phyloP scores from a whole-genome alignment of 2,329 filamentous ascomycete species.

The Albifimbria verrucaria region DNA sequence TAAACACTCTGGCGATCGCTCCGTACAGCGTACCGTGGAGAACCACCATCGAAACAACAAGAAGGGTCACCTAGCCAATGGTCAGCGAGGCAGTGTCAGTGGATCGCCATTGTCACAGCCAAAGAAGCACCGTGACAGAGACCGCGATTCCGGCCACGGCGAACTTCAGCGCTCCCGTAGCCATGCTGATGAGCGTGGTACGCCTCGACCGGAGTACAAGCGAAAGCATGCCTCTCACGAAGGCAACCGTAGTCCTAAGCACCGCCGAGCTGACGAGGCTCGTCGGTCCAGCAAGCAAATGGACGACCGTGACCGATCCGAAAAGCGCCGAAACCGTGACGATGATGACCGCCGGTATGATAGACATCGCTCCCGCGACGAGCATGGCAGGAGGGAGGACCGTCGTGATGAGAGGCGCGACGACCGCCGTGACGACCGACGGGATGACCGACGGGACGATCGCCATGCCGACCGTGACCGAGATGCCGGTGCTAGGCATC shows the following conservation, averaged over 20 bases:
- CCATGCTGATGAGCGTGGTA: constrained; percentile 48
- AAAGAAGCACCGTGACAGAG: constrained; percentile 45
- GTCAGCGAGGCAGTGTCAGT: constrained; percentile 61
- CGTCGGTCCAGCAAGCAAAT: constrained; percentile 34
- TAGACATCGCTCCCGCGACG: constrained; percentile 28
- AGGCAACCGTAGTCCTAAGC: constrained; percentile 40
- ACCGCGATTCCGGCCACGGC: constrained; percentile 41
- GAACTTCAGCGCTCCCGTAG: constrained; percentile 51
- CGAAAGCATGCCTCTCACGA: constrained; percentile 55
- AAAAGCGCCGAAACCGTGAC: constrained; percentile 25
- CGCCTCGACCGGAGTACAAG: constrained; percentile 54
- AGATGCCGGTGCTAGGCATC: constrained; percentile 24
- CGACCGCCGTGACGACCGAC: constrained; percentile 20
- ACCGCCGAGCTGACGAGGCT: constrained; percentile 37
- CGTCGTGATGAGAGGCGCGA: constrained; percentile 18
- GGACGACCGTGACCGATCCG: constrained; percentile 33
- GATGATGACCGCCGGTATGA: constrained; percentile 28
- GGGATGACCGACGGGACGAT: constrained; percentile 14
- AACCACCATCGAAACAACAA: constrained; percentile 96
- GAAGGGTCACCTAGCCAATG: constrained; percentile 58
- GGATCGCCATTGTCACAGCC: constrained; percentile 66
- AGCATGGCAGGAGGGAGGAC: constrained; percentile 17
- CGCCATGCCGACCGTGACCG: constrained; percentile 19
- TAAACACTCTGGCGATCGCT: constrained; percentile 73
- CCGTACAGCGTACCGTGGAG: constrained; percentile 76